Evolutionary conservation across 2,329 filamentous ascomycete genomes (phyloP).

Genomic region (Cryoendolithus antarcticus): DNA sequence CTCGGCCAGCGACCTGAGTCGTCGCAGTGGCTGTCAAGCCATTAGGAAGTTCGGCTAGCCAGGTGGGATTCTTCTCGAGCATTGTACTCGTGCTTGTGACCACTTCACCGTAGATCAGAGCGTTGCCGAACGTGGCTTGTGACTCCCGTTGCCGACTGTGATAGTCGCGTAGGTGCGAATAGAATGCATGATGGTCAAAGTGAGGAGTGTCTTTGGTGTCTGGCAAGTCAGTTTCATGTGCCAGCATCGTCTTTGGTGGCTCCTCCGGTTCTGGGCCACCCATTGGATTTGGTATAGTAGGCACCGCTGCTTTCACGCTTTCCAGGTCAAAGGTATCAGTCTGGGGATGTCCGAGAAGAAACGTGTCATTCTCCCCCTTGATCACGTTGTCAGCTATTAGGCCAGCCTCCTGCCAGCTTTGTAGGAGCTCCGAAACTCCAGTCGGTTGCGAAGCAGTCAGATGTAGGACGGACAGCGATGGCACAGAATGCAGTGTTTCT

Average conservation of each 20-base stretch:
- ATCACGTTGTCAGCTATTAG: slow-evolving; percentile 45
- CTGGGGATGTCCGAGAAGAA: slow-evolving; percentile 47
- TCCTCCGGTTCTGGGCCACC: slow-evolving; percentile 6
- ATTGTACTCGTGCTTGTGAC: slow-evolving; percentile 90
- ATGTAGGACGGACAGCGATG: slow-evolving; percentile 71
- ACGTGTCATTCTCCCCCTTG: slow-evolving; percentile 70
- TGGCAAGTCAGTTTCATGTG: slow-evolving; percentile 58
- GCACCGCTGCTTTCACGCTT: slow-evolving; percentile 18
- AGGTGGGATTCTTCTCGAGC: slow-evolving; percentile 77
- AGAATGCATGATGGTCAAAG: slow-evolving; percentile 77
- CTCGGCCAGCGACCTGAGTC: slow-evolving; percentile 75
- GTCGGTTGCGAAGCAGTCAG: slow-evolving; percentile 56
- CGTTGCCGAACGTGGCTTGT: slow-evolving; percentile 56
- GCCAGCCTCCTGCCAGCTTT: slow-evolving; percentile 55
- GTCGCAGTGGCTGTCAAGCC: slow-evolving; percentile 86
- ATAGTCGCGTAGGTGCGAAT: slow-evolving; percentile 56
- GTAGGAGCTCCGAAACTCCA: slow-evolving; percentile 56
- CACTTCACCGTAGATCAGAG: slow-evolving; percentile 78
- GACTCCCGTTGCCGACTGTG: slow-evolving; percentile 41
- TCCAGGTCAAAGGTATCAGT: slow-evolving; percentile 36
- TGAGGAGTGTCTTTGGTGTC: slow-evolving; percentile 62
- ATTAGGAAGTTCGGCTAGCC: slow-evolving; percentile 63
- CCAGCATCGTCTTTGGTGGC: slow-evolving; percentile 55
- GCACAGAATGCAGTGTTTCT: slow-evolving; percentile 51
- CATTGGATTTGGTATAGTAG: slow-evolving; percentile 16